A percentile compares a stretch with the other conserved stretches of the same genome.
These are phyloP conservation scores for Torrubiellomyces zombiae DNA, from an alignment of 2,329 filamentous ascomycete genomes.

Conservation along the genomic window DNA sequence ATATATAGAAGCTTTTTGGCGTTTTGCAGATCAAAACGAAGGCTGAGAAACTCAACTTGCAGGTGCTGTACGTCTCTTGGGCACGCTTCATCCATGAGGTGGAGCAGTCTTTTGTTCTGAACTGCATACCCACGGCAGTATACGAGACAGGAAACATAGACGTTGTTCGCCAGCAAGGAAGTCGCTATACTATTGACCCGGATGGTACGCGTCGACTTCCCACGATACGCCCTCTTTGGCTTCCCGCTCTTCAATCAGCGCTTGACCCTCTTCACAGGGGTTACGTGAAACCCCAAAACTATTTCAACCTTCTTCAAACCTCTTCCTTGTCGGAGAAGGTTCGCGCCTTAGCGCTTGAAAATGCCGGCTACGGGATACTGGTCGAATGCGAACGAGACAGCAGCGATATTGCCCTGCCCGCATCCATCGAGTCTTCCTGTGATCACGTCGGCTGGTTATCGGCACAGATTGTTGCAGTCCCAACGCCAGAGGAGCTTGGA, in stretches of 20 bases:
- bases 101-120: constrained; percentile 3
- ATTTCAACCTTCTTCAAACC: constrained; percentile 3
- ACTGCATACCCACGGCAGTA: constrained; percentile 2
- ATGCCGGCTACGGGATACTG: constrained; percentile 3
- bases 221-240: constrained; percentile 4
- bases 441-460: constrained; percentile 5
- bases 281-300: constrained; percentile 4
- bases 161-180: constrained; percentile 3
- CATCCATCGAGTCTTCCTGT: constrained; percentile 4
- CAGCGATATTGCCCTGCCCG: constrained; percentile 4
- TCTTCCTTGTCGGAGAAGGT: constrained; percentile 4
- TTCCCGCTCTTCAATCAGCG: constrained; percentile 4
- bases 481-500: constrained; percentile 4
- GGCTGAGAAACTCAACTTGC: constrained; percentile 2
- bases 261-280: constrained; percentile 4
- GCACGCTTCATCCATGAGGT: constrained; percentile 4
- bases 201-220: constrained; percentile 3
- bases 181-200: constrained; percentile 3
- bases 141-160: constrained; percentile 4
- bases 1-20: not conserved
- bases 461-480: constrained; percentile 5
- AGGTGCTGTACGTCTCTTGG: constrained; percentile 5
- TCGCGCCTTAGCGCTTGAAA: constrained; percentile 3
- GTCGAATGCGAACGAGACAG: constrained; percentile 4
- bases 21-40: constrained; percentile 2